These are phyloP conservation scores for Fusarium floridanum DNA, from an alignment of 2,329 filamentous ascomycete genomes.

Conservation along the genomic window DNA sequence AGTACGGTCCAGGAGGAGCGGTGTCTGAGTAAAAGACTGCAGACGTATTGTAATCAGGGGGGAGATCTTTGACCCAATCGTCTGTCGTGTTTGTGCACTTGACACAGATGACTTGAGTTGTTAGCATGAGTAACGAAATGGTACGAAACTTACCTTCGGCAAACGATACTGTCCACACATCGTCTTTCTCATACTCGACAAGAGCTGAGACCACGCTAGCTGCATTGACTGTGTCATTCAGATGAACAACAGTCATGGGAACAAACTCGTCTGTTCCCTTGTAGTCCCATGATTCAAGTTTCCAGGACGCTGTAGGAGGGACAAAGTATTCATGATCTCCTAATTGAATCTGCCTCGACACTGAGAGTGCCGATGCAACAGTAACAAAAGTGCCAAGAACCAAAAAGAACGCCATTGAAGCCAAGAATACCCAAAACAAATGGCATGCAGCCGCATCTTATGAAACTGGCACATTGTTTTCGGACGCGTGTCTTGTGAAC, in stretches of 20 bases:
- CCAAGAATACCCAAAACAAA: neutral
- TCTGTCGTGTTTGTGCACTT: neutral
- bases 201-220: neutral
- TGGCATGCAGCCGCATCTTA: neutral
- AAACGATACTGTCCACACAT: constrained; percentile 21
- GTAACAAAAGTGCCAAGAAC: constrained; percentile 1
- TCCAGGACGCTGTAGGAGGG: constrained; percentile 17
- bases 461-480: neutral
- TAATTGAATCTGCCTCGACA: constrained; percentile 28
- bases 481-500: neutral
- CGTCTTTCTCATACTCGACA: constrained; percentile 8
- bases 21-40: neutral
- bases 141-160: neutral
- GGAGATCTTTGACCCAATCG: neutral
- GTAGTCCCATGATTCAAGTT: constrained; percentile 7
- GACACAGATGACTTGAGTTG: neutral
- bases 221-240: neutral
- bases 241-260: constrained; percentile 12
- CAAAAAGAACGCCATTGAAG: constrained; percentile 11
- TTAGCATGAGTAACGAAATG: neutral
- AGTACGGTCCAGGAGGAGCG: constrained; percentile 14
- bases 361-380: constrained; percentile 3
- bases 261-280: neutral
- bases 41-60: neutral
- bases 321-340: constrained; percentile 25